Percentiles rank a stretch among this genome's conserved stretches.
Evolutionary conservation across 2,329 filamentous ascomycete genomes (phyloP).

Genomic region (Stemphylium lycopersici): DNA sequence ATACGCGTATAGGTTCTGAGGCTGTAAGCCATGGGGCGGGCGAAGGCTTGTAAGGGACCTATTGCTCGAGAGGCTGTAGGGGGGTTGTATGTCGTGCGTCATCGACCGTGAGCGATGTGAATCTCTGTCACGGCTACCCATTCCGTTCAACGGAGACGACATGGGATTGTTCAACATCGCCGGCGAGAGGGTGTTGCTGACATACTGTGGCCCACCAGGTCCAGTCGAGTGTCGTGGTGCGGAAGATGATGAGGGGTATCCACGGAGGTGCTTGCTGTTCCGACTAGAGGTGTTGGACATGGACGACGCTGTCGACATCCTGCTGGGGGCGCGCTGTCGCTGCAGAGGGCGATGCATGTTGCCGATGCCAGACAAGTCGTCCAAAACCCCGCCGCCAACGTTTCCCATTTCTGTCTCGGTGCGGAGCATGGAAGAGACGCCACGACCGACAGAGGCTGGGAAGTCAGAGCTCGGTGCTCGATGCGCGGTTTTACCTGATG

Average conservation of each 20-base stretch:
- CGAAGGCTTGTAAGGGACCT: slow-evolving; percentile 55
- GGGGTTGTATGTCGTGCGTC: slow-evolving; percentile 41
- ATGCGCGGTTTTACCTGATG: slow-evolving; percentile 36
- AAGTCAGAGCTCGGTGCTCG: slow-evolving; percentile 38
- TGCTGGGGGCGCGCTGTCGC: slow-evolving; percentile 40
- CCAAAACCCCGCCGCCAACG: slow-evolving; percentile 46
- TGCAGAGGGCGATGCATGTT: slow-evolving; percentile 45
- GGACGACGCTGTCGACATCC: slow-evolving; percentile 49
- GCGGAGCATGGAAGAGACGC: slow-evolving; percentile 58
- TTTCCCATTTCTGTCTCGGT: slow-evolving; percentile 58
- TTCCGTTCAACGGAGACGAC: slow-evolving; percentile 37
- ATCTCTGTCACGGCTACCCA: slow-evolving; percentile 36
- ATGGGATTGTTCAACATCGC: slow-evolving; percentile 39
- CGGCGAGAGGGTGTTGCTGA: slow-evolving; percentile 46
- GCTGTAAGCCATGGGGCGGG: slow-evolving; percentile 45
- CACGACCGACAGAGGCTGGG: slow-evolving; percentile 43
- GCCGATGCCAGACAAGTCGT: slow-evolving; percentile 47
- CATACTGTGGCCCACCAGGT: slow-evolving; percentile 50
- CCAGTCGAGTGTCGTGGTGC: slow-evolving; percentile 48
- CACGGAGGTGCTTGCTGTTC: slow-evolving; percentile 41
- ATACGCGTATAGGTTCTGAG: slow-evolving; percentile 51
- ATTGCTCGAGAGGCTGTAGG: slow-evolving; percentile 48
- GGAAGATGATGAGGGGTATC: slow-evolving; percentile 50
- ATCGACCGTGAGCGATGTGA: slow-evolving; percentile 52
- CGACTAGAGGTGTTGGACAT: slow-evolving; percentile 52